These are phyloP conservation scores for Epithele typhae DNA, from an alignment of 768 basidiomycete species.

Conservation along the genomic window DNA sequence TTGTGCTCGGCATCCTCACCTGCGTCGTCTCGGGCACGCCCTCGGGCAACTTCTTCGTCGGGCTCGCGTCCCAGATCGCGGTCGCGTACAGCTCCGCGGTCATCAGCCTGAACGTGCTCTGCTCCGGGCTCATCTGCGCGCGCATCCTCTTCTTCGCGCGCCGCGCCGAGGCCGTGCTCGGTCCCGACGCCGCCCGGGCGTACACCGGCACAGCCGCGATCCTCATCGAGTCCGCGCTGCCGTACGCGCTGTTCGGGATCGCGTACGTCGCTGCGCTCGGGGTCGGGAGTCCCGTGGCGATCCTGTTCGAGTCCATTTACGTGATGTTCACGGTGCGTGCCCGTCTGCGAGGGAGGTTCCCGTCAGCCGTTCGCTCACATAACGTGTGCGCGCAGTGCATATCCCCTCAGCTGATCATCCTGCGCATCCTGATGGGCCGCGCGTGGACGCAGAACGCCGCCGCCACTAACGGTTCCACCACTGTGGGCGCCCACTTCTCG, in stretches of 20 bases:
- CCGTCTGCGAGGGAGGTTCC: not conserved
- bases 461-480: no score
- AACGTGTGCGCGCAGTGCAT: conserved; percentile 1
- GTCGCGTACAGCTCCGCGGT: conserved; percentile 2
- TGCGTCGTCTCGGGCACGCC: conserved; percentile 6
- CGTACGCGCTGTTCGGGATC: conserved; percentile 13
- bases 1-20: conserved; percentile 9
- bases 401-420: conserved; percentile 14
- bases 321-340: conserved; percentile 15
- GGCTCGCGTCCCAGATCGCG: conserved; percentile 2
- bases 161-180: not conserved
- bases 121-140: conserved; percentile 13
- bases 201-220: conserved; percentile 5
- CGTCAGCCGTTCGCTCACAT: not conserved
- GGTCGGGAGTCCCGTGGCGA: conserved; percentile 1
- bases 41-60: conserved; percentile 1
- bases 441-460: not conserved
- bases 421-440: conserved; percentile 10
- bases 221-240: conserved; percentile 13
- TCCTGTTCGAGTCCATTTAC: conserved; percentile 15
- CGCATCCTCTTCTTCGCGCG: conserved; percentile 7
- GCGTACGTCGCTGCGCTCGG: conserved; percentile 15
- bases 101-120: conserved; percentile 11
- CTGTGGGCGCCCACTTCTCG: no score
- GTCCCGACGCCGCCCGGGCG: not conserved